Evolutionary conservation across 2,329 filamentous ascomycete species (phyloP), one percentile per base, ranked within the genome.

Genomic region (Ophiostoma australiae): DNA sequence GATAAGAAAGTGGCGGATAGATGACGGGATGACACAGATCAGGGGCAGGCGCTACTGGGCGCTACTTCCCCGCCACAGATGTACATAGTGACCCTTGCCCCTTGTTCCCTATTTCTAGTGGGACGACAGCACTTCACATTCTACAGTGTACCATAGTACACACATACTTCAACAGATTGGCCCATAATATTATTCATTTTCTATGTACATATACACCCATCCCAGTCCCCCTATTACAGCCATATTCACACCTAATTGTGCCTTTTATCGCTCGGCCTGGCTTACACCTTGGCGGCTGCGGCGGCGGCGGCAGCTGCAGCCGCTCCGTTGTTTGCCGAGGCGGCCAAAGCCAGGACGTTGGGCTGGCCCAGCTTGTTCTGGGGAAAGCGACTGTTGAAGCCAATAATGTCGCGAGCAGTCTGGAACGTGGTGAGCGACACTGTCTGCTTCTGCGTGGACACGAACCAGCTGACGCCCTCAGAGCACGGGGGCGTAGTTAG

Each of bases 401-500:
- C 82, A 70, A 85, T 79, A 63, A 84, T 79, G 52, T 80, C 77
- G 69, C 81, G 80, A 20, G 78, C 81, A 67, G 76, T 77, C 66
- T 76, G 74, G 73, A 81, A 84, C 17, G 81, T 81, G 13, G 76
- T 67, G 10, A 78, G 75, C 4, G 80, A 79, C 58, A 84, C 74
- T 61, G 75, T 72, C 41, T 84, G 79, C 68, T 79, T 80, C 70
- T 81, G 76, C 4, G 82, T 81, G n/a, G 81, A 79, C 8, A 85
- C 82, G 70, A 83, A 80, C 83, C 83, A 85, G 72, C 76, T 76
- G 39, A 85, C 82, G 31, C 79, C 80, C 75, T 85, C 83, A 17
- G 77, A 78, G 78, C 83, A 85, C 2, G 83, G 83, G 27, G 83
- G 83, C 10, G 83, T 84, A 15, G 83, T 85, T 48, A 85, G 78